Conservation (phyloP, 2,329 filamentous ascomycete species). For the Botryotinia globosa region DNA sequence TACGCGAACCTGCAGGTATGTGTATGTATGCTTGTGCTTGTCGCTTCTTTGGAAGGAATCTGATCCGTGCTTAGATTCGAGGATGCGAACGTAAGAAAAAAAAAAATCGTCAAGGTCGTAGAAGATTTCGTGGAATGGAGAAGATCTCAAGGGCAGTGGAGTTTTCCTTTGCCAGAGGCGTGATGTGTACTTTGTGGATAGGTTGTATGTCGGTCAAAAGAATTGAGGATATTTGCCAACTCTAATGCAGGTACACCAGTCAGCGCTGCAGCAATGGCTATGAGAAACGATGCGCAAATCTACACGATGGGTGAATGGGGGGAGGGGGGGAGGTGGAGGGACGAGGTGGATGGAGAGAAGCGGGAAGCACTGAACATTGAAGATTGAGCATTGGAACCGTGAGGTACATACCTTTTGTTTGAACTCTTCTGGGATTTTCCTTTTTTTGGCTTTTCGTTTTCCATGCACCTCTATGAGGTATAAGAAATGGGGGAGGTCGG, state of each 20-base stretch:
- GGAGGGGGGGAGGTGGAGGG: slow-evolving; percentile 17
- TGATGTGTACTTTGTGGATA: slow-evolving; percentile 23
- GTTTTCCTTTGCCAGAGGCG: slow-evolving; percentile 20
- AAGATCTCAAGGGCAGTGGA: slow-evolving; percentile 11
- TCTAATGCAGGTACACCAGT: slow-evolving; percentile 41
- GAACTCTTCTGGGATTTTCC: neutral
- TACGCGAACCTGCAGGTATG: slow-evolving; percentile 40
- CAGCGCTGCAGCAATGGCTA: slow-evolving; percentile 35
- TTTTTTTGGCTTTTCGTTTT: slow-evolving; percentile 13
- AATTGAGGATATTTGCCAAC: slow-evolving; percentile 36
- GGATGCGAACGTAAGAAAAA: slow-evolving; percentile 30
- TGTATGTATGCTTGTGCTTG: slow-evolving; percentile 39
- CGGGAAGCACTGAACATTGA: slow-evolving; percentile 29
- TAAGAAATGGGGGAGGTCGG: slow-evolving; percentile 33
- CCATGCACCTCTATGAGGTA: slow-evolving; percentile 26
- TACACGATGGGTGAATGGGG: slow-evolving; percentile 5
- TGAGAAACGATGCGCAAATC: slow-evolving; percentile 27
- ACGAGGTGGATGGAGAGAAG: slow-evolving; percentile 23
- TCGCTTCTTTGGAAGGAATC: slow-evolving; percentile 33
- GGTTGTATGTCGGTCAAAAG: slow-evolving; percentile 26
- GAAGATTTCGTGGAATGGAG: slow-evolving; percentile 20
- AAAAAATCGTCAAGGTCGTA: slow-evolving; percentile 34
- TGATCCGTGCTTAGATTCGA: slow-evolving; percentile 37
- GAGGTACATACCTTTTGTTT: slow-evolving; percentile 32
- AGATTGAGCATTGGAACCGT: slow-evolving; percentile 1